A percentile compares a stretch with the other conserved stretches of the same genome.
Evolutionary conservation across 2,329 filamentous ascomycete genomes (phyloP).

Genomic region (Venturiaceae sp.): DNA sequence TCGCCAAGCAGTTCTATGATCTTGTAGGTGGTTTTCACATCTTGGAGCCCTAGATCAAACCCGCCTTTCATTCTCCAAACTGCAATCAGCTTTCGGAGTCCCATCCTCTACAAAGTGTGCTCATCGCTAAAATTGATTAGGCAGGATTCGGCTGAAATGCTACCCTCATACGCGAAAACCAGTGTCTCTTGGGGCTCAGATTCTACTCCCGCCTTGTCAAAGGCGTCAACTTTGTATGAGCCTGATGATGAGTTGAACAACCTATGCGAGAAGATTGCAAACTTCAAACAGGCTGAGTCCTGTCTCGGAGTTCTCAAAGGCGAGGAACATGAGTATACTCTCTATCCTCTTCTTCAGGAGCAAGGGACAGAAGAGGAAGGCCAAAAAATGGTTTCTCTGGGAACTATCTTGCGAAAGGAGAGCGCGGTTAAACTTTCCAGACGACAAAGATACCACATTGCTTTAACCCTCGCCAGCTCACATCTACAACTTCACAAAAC

Average conservation of each 20-base stretch:
- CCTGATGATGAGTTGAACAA: not conserved
- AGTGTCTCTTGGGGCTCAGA: no score
- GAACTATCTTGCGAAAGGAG: not conserved
- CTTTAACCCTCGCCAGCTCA: slow-evolving; percentile 16
- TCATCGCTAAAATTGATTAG: not conserved
- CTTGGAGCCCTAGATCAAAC: no score
- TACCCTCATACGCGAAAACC: not conserved
- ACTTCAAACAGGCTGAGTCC: not conserved
- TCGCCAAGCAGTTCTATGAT: not conserved
- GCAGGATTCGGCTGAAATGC: not conserved
- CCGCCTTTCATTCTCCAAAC: no score
- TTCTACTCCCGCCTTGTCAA: not conserved
- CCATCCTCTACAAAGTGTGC: not conserved
- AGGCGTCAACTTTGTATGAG: not conserved
- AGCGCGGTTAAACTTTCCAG: not conserved
- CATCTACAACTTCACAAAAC: slow-evolving; percentile 17
- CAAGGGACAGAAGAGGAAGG: not conserved
- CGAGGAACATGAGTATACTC: not conserved
- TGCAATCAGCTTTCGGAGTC: no score
- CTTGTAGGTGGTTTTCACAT: not conserved
- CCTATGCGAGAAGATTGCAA: slow-evolving; percentile 7
- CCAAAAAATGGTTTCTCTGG: not conserved
- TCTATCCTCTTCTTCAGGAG: not conserved
- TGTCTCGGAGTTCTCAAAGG: not conserved
- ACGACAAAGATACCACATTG: slow-evolving; percentile 15